A percentile compares a stretch with the other conserved stretches of the same genome.
Conservation (phyloP, 2,329 filamentous ascomycete species). For the Beauveria sp. region DNA sequence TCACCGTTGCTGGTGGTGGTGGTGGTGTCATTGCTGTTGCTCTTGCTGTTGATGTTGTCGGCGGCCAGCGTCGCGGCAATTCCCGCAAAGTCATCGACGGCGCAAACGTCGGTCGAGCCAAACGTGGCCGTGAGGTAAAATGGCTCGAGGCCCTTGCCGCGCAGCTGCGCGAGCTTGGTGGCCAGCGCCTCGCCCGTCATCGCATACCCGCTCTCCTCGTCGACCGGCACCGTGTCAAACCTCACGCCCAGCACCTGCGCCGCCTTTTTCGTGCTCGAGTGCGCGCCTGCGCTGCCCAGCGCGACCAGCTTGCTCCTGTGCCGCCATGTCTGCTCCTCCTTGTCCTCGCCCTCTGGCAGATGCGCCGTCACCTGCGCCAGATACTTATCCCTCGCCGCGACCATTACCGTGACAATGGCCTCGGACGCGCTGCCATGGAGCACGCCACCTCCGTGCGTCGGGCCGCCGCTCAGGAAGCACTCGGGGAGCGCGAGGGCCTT, state of each 20-base stretch:
- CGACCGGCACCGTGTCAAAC: constrained; percentile 61
- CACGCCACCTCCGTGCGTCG: constrained; percentile 75
- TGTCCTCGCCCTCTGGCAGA: constrained; percentile 47
- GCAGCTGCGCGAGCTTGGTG: constrained; percentile 55
- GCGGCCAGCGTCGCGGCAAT: constrained; percentile 46
- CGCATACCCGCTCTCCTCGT: constrained; percentile 55
- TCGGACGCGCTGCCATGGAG: constrained; percentile 90
- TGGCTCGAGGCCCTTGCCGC: constrained; percentile 64
- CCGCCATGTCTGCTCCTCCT: constrained; percentile 61
- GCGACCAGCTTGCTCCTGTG: constrained; percentile 57
- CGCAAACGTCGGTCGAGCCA: constrained; percentile 83
- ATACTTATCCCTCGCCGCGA: constrained; percentile 77
- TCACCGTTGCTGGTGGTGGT: not conserved
- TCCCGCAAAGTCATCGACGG: constrained; percentile 70
- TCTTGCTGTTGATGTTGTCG: constrained; percentile 9
- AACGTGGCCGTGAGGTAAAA: constrained; percentile 81
- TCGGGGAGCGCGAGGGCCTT: constrained; percentile 65
- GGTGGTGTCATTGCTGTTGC: not conserved
- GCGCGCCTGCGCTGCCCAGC: constrained; percentile 69
- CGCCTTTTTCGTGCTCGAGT: constrained; percentile 81
- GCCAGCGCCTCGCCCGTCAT: constrained; percentile 60
- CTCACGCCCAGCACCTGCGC: constrained; percentile 81
- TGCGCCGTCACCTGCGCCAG: constrained; percentile 52
- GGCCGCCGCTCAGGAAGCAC: constrained; percentile 62
- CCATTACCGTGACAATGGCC: constrained; percentile 77